Conservation (phyloP, 179 eudicot genomes). For the Kewa caespitosa region DNA sequence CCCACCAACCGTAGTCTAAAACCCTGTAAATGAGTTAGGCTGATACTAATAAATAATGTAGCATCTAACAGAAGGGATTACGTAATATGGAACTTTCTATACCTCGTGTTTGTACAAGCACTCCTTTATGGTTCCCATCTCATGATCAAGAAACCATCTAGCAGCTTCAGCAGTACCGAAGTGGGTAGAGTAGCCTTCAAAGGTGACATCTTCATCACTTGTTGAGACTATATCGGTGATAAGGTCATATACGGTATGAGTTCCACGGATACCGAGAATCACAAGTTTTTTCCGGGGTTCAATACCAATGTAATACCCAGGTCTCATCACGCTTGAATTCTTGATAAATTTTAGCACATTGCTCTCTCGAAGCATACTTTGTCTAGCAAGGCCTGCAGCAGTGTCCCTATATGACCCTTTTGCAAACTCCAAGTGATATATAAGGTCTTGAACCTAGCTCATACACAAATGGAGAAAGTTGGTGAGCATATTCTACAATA, state of each 20-base stretch:
- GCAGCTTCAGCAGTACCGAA: conserved; percentile 98
- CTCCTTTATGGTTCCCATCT: conserved; percentile 69
- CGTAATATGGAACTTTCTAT: conserved; percentile 7
- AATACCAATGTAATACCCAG: conserved; percentile 89
- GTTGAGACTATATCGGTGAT: conserved; percentile 85
- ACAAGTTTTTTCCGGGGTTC: conserved; percentile 80
- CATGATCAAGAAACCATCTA: conserved; percentile 90
- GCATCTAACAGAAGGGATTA: background rate
- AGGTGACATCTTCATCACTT: conserved; percentile 73
- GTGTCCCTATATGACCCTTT: conserved; percentile 71
- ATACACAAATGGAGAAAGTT: conserved; percentile 10
- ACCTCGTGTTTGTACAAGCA: conserved; percentile 79
- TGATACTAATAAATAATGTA: conserved; percentile 19
- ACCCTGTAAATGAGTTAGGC: conserved; percentile 75
- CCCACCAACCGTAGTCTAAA: conserved; percentile 96
- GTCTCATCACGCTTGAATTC: conserved; percentile 81
- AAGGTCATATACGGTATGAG: conserved; percentile 83
- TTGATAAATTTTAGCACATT: conserved; percentile 73
- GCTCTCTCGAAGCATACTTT: conserved; percentile 90
- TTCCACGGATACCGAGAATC: conserved; percentile 95
- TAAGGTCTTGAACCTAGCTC: conserved; percentile 72
- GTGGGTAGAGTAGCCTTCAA: conserved; percentile 83
- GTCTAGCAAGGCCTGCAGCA: conserved; percentile 68
- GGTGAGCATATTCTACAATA: conserved; percentile 1
- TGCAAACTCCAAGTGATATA: conserved; percentile 84